phyloP scores from a whole-genome alignment of 441 rosid genomes.

The Brassica balearica region DNA sequence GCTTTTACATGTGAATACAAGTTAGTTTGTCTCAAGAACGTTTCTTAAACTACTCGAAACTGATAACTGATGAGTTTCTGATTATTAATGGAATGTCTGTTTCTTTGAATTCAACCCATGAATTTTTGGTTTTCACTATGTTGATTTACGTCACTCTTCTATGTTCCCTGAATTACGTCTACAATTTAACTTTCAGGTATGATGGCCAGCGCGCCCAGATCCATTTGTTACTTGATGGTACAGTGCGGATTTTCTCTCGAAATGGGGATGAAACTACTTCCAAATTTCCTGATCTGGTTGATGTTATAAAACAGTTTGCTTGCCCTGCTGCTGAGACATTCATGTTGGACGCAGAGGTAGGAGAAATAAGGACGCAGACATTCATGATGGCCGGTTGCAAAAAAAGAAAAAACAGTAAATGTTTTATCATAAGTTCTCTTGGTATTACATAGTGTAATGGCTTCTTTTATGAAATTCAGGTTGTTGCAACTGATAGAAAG shows the following conservation, averaged over 20 bases:
- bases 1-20: slow-evolving; percentile 90
- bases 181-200: slow-evolving; percentile 55
- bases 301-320: slow-evolving; percentile 60
- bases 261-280: slow-evolving; percentile 90
- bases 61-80: neutral
- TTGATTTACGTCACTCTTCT: neutral
- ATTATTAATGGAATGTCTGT: neutral
- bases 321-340: slow-evolving; percentile 67
- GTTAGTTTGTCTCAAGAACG: slow-evolving; percentile 50
- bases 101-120: neutral
- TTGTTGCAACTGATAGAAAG: slow-evolving; percentile 85
- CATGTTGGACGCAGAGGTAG: slow-evolving; percentile 91
- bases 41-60: neutral
- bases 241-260: slow-evolving; percentile 73
- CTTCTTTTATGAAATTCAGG: slow-evolving; percentile 51
- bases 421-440: neutral
- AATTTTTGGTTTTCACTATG: neutral
- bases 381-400: no score
- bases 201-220: slow-evolving; percentile 98
- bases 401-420: no score
- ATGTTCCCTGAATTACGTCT: neutral
- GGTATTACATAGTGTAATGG: neutral
- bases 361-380: neutral
- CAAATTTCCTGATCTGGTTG: slow-evolving; percentile 80
- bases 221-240: slow-evolving; percentile 69